These are phyloP conservation scores for Mortierella sp. DNA, from an alignment of 371 early-diverging fungal genomes.

Conservation along the genomic window DNA sequence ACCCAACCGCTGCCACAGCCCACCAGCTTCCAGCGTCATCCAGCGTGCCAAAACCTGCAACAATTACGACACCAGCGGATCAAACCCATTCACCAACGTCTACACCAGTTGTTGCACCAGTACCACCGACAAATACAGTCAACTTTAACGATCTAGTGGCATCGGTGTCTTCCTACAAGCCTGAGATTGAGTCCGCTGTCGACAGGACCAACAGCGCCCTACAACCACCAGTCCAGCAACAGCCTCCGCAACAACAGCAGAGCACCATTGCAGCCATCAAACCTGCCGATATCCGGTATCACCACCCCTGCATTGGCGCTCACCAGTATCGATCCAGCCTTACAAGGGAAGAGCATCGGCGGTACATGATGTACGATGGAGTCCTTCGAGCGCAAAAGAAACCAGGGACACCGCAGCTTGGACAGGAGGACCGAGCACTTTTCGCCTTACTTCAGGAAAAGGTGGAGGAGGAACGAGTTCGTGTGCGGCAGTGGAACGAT, in stretches of 20 bases:
- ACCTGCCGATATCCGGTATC: not conserved
- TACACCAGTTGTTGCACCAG: not conserved
- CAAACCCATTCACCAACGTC: not conserved
- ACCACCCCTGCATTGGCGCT: constrained; percentile 42
- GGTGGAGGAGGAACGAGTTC: constrained; percentile 39
- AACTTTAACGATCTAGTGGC: constrained; percentile 46
- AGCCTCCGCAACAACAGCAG: constrained; percentile 10
- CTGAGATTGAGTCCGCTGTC: constrained; percentile 26
- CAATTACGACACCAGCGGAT: not conserved
- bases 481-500: constrained; percentile 43
- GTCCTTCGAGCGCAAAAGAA: constrained; percentile 23
- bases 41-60: not conserved
- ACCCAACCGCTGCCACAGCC: not conserved
- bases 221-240: not conserved
- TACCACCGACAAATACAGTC: constrained; percentile 10
- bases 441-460: constrained; percentile 35
- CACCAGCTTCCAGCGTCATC: too few species aligned
- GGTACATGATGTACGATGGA: constrained; percentile 36
- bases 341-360: constrained; percentile 44
- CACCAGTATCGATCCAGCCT: constrained; percentile 40
- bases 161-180: constrained; percentile 34
- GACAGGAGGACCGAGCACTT: constrained; percentile 27
- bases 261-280: constrained; percentile 12
- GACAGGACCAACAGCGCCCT: constrained; percentile 4
- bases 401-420: constrained; percentile 10